phyloP scores from a whole-genome alignment of 2,329 filamentous ascomycete species.

The Cryphonectria radicalis region DNA sequence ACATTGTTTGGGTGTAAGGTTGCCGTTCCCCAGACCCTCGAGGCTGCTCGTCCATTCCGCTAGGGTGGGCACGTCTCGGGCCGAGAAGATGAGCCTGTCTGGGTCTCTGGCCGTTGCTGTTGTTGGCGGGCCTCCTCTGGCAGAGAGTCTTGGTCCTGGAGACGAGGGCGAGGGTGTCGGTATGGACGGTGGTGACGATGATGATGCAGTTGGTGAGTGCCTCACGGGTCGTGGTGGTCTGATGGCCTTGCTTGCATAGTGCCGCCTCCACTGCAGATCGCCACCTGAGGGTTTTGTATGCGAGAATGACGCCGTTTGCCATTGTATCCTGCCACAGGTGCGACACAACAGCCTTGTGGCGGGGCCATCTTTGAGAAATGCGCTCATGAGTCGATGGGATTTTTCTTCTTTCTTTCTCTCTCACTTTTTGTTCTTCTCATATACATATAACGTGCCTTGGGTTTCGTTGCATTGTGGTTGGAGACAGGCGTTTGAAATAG shows the following conservation, averaged over 20 bases:
- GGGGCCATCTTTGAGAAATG: constrained; percentile 21
- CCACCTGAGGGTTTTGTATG: too few species aligned
- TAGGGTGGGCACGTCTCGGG: constrained; percentile 36
- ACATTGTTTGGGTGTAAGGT: constrained; percentile 34
- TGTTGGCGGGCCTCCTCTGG: background rate
- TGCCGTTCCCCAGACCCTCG: constrained; percentile 22
- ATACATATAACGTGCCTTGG: background rate
- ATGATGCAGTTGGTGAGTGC: background rate
- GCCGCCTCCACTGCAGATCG: background rate
- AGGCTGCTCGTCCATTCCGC: constrained; percentile 35
- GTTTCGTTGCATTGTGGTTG: background rate
- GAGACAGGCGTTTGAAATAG: too few species aligned
- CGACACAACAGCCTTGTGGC: constrained; percentile 20
- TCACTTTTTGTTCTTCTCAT: background rate
- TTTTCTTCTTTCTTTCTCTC: background rate
- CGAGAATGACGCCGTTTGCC: background rate
- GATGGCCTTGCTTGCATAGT: constrained; percentile 16
- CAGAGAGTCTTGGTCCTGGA: constrained; percentile 14
- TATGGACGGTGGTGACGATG: background rate
- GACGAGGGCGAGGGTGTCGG: background rate
- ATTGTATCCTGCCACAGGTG: background rate
- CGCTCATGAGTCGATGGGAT: constrained; percentile 17
- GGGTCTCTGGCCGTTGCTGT: background rate
- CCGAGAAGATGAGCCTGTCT: constrained; percentile 32
- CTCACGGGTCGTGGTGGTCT: background rate